Conservation (phyloP, 2,329 filamentous ascomycete species). For the Remersonia thermophila region DNA sequence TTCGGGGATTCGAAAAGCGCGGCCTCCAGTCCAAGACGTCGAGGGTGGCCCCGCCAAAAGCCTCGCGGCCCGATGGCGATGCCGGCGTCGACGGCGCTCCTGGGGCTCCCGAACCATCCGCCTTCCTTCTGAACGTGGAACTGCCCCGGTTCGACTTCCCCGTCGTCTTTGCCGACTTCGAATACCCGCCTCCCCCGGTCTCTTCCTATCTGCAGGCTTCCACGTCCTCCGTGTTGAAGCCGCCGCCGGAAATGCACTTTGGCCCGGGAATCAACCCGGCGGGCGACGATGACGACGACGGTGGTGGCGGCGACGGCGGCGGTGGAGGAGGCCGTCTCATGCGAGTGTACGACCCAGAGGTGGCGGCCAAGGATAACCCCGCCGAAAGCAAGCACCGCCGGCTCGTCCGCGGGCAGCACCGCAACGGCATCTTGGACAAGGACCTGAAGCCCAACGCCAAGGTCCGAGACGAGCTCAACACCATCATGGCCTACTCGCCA, state of each 20-base stretch:
- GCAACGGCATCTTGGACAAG: constrained; percentile 87
- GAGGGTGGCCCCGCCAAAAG: no score
- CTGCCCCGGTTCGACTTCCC: constrained; percentile 92
- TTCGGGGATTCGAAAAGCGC: constrained; percentile 74
- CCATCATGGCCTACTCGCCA: constrained; percentile 83
- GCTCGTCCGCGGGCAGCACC: constrained; percentile 76
- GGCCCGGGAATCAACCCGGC: constrained; percentile 77
- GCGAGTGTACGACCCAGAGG: constrained; percentile 85
- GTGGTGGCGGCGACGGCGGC: no score
- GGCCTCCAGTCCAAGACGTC: constrained; percentile 38
- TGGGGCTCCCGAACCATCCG: constrained; percentile 32
- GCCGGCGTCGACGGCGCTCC: constrained; percentile 30
- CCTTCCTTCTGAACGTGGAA: constrained; percentile 79
- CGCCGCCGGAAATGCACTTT: constrained; percentile 76
- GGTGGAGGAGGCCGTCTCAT: constrained; percentile 52
- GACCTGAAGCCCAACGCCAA: constrained; percentile 95
- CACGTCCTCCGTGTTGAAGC: constrained; percentile 54
- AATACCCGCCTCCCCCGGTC: constrained; percentile 76
- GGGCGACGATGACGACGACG: constrained; percentile 30
- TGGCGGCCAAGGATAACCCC: constrained; percentile 79
- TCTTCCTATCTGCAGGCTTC: constrained; percentile 55
- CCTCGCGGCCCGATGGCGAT: constrained; percentile 33
- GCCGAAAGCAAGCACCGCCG: constrained; percentile 90
- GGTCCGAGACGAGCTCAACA: constrained; percentile 84
- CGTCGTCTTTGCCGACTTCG: constrained; percentile 85